Evolutionary conservation across 257 asterid genomes (phyloP).

Genomic region (Euphrasia confusa): DNA sequence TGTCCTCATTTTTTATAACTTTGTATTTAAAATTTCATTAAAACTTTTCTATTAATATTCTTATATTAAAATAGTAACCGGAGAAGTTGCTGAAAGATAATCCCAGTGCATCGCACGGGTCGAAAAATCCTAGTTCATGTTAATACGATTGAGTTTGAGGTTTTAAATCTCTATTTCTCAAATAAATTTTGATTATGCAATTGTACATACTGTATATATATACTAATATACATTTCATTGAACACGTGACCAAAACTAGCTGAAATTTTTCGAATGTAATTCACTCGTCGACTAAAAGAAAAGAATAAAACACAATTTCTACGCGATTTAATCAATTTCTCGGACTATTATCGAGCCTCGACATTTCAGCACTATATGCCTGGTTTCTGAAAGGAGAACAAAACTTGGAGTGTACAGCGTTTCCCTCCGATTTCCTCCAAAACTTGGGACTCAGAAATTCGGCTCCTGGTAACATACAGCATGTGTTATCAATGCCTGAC

Average conservation of each 20-base stretch:
- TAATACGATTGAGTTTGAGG: too few relatives aligned
- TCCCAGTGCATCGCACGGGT: too few relatives aligned
- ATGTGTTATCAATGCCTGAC: slow-evolving; percentile 32
- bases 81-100: too few relatives aligned
- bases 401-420: slow-evolving; percentile 26
- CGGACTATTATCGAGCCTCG: slow-evolving; percentile 25
- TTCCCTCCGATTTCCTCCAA: slow-evolving; percentile 63
- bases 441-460: slow-evolving; percentile 69
- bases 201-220: not conserved
- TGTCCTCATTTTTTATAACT: too few relatives aligned
- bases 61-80: too few relatives aligned
- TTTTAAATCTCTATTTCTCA: too few relatives aligned
- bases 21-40: too few relatives aligned
- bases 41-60: too few relatives aligned
- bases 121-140: too few relatives aligned
- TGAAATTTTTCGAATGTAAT: not conserved
- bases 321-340: slow-evolving; percentile 20
- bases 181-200: too few relatives aligned
- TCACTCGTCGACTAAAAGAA: slow-evolving; percentile 15
- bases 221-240: slow-evolving; percentile 15
- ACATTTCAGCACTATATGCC: slow-evolving; percentile 5
- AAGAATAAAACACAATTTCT: slow-evolving; percentile 10
- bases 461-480: slow-evolving; percentile 56
- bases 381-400: slow-evolving; percentile 28
- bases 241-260: not conserved